Evolutionary conservation across 2,329 filamentous ascomycete genomes (phyloP), one percentile per base, ranked within the genome.

Genomic region (Xylariales sp.): DNA sequence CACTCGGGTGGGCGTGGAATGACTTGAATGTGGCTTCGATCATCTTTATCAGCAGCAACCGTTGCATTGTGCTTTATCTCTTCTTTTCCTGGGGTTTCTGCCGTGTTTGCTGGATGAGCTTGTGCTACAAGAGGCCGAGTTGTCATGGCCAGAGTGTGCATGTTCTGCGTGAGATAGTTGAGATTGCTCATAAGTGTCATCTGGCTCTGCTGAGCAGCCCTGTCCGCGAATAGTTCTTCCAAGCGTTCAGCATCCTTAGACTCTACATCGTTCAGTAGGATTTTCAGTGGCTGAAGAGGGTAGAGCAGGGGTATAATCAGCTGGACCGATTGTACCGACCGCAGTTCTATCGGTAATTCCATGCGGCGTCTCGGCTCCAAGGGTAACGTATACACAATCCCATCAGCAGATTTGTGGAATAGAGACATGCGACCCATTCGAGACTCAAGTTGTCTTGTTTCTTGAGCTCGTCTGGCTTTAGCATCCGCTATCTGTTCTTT

Each of bases 1-100:
- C 88, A 94, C 60, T 94, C 88, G 0, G 85, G 84, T 8, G 88
- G 88, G 6, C 86, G 73, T 9, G 84, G 77, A 40, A 93, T 87
- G 44, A 85, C 66, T 45, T 83, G 76, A 36, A 93, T 65, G 54
- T 91, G 86, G 24, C 73, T 72, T 43, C 73, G 77, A 20, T 78
- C 80, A 33, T 69, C 64, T 18, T 57, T 44, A 8, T 47, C 42
- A 5, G 55, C 49, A 21, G 42, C 40, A 45, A 42, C 45, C 6
- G 47, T 24, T n/a, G 44, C 41, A 5, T 51, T 40, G 18, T 55
- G 43, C 2, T 43, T 31, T 2, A 22, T 37, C 12, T 51, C 42
- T 3, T 46, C 47, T 10, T 47, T 12, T 42, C 48, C 29, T 24
- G 6, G 12, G 6, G n/a, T n/a, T 11, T 16, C 12, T 7, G 28